These are phyloP conservation scores for Penicillium sp. DNA, from an alignment of 2,329 filamentous ascomycete genomes.

Conservation along the genomic window DNA sequence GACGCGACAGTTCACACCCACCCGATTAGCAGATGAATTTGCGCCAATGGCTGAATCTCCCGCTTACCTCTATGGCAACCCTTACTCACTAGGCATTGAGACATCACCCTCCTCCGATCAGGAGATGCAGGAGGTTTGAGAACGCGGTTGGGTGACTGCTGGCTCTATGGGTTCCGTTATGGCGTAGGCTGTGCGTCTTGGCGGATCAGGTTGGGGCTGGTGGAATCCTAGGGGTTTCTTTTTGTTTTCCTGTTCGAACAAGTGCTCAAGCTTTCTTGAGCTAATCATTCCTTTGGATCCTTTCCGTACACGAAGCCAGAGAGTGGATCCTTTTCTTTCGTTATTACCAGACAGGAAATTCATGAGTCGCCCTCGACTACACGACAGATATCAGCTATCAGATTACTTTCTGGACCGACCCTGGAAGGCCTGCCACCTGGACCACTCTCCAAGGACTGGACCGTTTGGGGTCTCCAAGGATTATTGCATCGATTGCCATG, in stretches of 20 bases:
- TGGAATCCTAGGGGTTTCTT: not conserved
- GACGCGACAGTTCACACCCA: conserved; percentile 32
- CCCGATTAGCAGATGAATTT: conserved; percentile 26
- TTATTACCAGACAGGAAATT: conserved; percentile 1
- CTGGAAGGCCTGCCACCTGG: not conserved
- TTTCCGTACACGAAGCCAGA: conserved; percentile 9
- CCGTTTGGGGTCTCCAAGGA: not conserved
- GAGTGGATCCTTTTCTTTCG: not conserved
- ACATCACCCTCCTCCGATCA: not conserved
- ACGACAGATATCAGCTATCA: conserved; percentile 11
- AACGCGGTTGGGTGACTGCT: not conserved
- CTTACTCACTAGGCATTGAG: not conserved
- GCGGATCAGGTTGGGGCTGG: not conserved
- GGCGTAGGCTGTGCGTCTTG: not conserved
- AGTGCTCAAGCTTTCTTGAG: not conserved
- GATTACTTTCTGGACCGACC: not conserved
- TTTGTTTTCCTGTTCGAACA: not conserved
- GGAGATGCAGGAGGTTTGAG: conserved; percentile 9
- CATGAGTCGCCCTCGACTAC: conserved; percentile 7
- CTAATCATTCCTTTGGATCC: not conserved
- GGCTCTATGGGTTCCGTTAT: not conserved
- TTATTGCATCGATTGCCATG: not conserved
- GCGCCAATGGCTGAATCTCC: conserved; percentile 20
- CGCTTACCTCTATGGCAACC: conserved; percentile 10
- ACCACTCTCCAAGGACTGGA: not conserved